Evolutionary conservation across 306 rosid species (phyloP).

Genomic region (Hylodesmum podocarpum): DNA sequence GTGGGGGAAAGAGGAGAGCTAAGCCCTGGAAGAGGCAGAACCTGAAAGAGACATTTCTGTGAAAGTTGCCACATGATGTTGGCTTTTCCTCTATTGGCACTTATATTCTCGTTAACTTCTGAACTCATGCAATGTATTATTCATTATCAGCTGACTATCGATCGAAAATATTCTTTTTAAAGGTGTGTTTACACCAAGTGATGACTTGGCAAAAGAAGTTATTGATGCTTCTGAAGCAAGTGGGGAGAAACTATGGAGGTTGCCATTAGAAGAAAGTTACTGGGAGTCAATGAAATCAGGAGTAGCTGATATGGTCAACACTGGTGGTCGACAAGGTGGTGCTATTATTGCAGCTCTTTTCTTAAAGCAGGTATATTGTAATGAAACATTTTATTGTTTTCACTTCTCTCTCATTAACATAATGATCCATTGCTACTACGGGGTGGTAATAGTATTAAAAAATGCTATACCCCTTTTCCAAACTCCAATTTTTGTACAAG

Average conservation of each 20-base stretch:
- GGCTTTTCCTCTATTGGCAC: neutral
- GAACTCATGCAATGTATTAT: neutral
- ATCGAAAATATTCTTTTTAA: constrained; percentile 14
- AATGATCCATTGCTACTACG: neutral
- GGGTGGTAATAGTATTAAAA: constrained; percentile 37
- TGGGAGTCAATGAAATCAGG: constrained; percentile 99
- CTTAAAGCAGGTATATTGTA: constrained; percentile 74
- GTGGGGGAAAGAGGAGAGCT: neutral
- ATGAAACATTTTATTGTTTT: constrained; percentile 24
- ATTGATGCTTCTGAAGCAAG: constrained; percentile 74
- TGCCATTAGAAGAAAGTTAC: constrained; percentile 97
- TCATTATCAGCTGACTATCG: neutral
- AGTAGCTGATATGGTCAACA: constrained; percentile 95
- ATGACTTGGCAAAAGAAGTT: constrained; percentile 91
- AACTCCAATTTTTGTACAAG: neutral
- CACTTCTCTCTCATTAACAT: neutral
- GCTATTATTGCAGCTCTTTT: constrained; percentile 94
- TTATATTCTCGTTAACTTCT: neutral
- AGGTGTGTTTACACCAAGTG: constrained; percentile 95
- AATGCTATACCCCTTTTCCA: neutral
- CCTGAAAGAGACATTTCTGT: neutral
- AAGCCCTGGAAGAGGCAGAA: neutral
- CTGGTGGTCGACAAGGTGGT: constrained; percentile 81
- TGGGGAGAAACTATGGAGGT: constrained; percentile 95
- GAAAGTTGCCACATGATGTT: neutral